Evolutionary conservation across 371 early-diverging fungal genomes (phyloP), one percentile per base, ranked within the genome.

Genomic region (Mortierella sp.): DNA sequence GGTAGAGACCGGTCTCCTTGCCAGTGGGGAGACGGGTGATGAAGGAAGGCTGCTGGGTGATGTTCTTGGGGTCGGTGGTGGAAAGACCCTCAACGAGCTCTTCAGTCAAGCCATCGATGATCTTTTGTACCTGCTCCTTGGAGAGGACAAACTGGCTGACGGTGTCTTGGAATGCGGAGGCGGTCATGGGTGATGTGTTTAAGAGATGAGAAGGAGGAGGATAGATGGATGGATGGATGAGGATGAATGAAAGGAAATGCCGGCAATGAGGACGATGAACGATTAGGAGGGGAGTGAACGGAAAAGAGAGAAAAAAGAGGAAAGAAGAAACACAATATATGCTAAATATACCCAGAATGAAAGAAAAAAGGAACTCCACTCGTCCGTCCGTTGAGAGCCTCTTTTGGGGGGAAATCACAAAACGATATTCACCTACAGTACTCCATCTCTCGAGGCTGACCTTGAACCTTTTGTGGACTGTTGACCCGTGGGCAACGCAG

Each of bases 21-120:
- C 96, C 97, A 23, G 86, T 90, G n/a, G 97, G 97, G 43, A 92
- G 81, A 47, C 84, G 72, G 34, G 87, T 87, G 46, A 97, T 95
- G 81, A 86, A 96, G 2, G 96, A 93, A 21, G 97, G 97, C 64
- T 97, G 88, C 86, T 81, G 81, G 17, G 71, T 71, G 64, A 78
- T 78, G 68, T 67, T 67, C 67, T 73, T 72, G 59, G 72, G 63
- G 50, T 78, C 70, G 37, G 82, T 84, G 56, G 86, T 85, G 21
- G 84, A 80, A 28, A 87, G 69, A 39, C 86, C 87, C 51, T 83
- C 80, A 43, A 83, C 66, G 47, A 64, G 80, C 60, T 86, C 84
- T 6, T 66, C 60, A 24, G 72, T 79, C 51, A 86, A 78, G 28
- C 84, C 87, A 46, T 82, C 54, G 11, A 86, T 66, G 56, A 86